Evolutionary conservation across 2,329 filamentous ascomycete genomes (phyloP).

Genomic region (Aspergillus latus): DNA sequence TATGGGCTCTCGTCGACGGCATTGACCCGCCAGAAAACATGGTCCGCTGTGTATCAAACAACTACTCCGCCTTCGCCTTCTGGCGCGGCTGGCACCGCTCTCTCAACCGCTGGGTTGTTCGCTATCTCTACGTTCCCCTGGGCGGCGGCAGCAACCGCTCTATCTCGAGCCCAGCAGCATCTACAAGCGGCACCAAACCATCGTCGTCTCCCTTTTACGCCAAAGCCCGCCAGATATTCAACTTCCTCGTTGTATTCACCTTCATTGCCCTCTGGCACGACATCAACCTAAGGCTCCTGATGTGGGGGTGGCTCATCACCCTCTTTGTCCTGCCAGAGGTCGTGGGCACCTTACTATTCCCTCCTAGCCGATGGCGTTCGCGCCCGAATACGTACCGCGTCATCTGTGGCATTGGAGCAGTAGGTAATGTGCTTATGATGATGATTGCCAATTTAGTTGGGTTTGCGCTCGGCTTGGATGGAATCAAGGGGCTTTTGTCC

Average conservation of each 20-base stretch:
- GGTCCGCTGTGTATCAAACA: constrained; percentile 93
- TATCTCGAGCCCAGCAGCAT: not conserved
- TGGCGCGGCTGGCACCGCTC: constrained; percentile 96
- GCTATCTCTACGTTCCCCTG: constrained; percentile 91
- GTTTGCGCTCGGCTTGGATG: constrained; percentile 89
- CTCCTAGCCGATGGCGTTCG: constrained; percentile 67
- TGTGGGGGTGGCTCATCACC: constrained; percentile 97
- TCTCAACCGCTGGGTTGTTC: constrained; percentile 91
- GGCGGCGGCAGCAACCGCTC: constrained; percentile 60
- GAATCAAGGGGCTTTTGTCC: constrained; percentile 71
- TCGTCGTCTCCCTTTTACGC: constrained; percentile 37
- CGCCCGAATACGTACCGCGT: constrained; percentile 73
- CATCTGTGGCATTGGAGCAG: constrained; percentile 75
- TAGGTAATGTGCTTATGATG: constrained; percentile 89
- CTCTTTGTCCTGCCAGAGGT: constrained; percentile 92
- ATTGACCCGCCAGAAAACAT: constrained; percentile 98
- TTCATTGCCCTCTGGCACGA: constrained; percentile 99
- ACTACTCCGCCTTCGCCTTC: constrained; percentile 86
- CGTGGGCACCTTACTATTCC: constrained; percentile 69
- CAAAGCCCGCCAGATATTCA: constrained; percentile 63
- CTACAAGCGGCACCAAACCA: constrained; percentile 20
- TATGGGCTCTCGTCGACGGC: constrained; percentile 87
- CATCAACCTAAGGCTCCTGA: constrained; percentile 81
- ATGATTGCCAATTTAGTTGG: constrained; percentile 93
- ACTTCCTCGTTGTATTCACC: constrained; percentile 84